Percentiles rank a stretch among this genome's conserved stretches.
Conservation (phyloP, 192 early-diverging fungal genomes). For the Dissophora globulifera region DNA sequence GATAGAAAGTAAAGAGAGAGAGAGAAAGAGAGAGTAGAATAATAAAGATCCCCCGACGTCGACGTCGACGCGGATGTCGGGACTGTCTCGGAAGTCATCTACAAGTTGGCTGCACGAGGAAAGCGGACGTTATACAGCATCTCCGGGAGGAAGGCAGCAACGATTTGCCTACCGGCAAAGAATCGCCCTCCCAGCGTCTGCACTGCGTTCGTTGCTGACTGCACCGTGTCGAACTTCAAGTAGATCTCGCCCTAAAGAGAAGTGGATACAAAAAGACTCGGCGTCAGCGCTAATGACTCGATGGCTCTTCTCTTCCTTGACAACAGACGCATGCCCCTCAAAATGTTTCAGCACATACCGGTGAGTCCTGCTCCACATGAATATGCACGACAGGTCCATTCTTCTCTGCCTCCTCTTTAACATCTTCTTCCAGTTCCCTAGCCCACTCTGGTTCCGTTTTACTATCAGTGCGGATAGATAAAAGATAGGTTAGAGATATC, state of each 20-base stretch:
- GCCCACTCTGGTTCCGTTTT: constrained; percentile 88
- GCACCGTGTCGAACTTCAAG: constrained; percentile 80
- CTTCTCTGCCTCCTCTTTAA: constrained; percentile 82
- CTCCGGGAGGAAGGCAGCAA: constrained; percentile 69
- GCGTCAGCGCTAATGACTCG: too few species aligned
- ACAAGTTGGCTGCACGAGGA: constrained; percentile 68
- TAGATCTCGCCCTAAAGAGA: constrained; percentile 78
- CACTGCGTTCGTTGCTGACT: constrained; percentile 73
- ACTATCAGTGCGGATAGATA: constrained; percentile 48
- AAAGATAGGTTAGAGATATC: too few species aligned
- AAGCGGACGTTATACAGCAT: constrained; percentile 72
- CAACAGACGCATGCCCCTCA: too few species aligned
- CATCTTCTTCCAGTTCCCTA: constrained; percentile 85
- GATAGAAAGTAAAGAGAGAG: background rate
- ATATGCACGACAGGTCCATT: constrained; percentile 83
- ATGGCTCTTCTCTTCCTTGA: too few species aligned
- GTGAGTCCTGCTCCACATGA: constrained; percentile 71
- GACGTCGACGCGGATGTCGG: background rate
- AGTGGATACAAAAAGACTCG: too few species aligned
- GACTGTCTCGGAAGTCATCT: constrained; percentile 20
- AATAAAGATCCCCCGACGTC: background rate
- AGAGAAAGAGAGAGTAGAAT: constrained; percentile 1
- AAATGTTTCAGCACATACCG: constrained; percentile 54
- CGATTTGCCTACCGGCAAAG: constrained; percentile 89
- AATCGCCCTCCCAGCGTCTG: constrained; percentile 83